Conservation (phyloP, 805 yeast genomes). For the Kuraishia ogatae region DNA sequence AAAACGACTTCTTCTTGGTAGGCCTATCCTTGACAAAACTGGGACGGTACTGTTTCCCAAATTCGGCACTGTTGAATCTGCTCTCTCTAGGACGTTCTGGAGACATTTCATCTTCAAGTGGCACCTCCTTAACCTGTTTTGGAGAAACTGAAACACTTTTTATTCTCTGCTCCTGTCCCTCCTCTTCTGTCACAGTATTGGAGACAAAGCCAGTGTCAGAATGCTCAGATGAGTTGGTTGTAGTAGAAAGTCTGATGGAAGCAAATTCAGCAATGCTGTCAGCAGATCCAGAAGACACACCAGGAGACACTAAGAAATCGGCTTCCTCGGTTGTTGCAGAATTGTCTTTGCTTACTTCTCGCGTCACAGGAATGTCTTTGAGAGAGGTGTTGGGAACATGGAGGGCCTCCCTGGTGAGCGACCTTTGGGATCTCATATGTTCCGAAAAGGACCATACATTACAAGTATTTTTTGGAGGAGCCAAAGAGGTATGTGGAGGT, state of each 20-base stretch:
- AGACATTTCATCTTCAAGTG: not conserved
- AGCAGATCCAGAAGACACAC: not conserved
- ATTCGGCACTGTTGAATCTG: not conserved
- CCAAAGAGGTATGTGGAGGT: not conserved
- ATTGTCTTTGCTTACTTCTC: not conserved
- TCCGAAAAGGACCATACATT: not conserved
- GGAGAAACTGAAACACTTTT: not conserved
- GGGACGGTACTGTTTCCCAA: constrained; percentile 1
- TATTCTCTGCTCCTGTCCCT: not conserved
- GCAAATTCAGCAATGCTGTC: not conserved
- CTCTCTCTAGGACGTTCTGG: not conserved
- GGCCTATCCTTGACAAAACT: constrained; percentile 2
- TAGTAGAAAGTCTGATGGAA: not conserved
- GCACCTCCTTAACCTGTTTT: too few species aligned
- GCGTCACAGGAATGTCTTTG: not conserved
- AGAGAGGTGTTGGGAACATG: not conserved
- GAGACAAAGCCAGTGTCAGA: not conserved
- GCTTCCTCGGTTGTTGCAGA: not conserved
- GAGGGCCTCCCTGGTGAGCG: not conserved
- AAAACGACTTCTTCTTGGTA: constrained; percentile 17
- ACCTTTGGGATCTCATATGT: not conserved
- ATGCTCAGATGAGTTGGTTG: not conserved
- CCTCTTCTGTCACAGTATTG: not conserved
- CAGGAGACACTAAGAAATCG: not conserved
- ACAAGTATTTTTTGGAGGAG: not conserved